Conservation (phyloP, 2,329 filamentous ascomycete species). For the Paraconiothyrium sp. region DNA sequence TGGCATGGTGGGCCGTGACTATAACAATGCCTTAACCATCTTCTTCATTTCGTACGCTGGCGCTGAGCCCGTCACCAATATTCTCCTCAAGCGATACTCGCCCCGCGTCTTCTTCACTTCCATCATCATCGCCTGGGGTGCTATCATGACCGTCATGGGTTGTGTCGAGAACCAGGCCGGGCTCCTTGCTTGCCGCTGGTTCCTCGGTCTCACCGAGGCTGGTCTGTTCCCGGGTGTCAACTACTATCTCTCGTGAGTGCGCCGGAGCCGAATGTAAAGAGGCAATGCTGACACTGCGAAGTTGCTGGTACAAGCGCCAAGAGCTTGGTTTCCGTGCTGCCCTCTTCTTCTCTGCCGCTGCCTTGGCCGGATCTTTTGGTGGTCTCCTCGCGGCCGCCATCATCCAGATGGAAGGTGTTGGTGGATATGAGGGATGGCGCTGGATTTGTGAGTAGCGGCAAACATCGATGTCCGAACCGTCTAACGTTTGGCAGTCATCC, state of each 20-base stretch:
- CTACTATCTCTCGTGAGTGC: conserved; percentile 65
- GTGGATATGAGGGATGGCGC: conserved; percentile 54
- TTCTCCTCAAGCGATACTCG: conserved; percentile 68
- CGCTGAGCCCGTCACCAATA: conserved; percentile 66
- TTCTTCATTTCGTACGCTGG: conserved; percentile 68
- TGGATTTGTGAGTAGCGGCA: conserved; percentile 46
- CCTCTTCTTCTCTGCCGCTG: conserved; percentile 68
- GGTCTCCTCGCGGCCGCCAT: conserved; percentile 68
- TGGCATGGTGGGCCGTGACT: conserved; percentile 64
- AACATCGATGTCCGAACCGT: background rate
- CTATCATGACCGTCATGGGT: conserved; percentile 61
- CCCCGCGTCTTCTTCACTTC: conserved; percentile 55
- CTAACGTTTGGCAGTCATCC: conserved; percentile 41
- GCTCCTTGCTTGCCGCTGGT: conserved; percentile 48
- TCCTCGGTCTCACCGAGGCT: conserved; percentile 51
- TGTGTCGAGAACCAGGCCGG: conserved; percentile 52
- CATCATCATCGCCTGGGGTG: conserved; percentile 61
- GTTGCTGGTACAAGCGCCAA: conserved; percentile 64
- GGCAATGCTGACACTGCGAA: conserved; percentile 24
- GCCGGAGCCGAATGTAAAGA: background rate
- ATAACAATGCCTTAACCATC: conserved; percentile 70
- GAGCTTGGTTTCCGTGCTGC: conserved; percentile 64
- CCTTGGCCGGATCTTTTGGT: conserved; percentile 68
- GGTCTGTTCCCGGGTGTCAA: conserved; percentile 54
- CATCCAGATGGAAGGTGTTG: conserved; percentile 67